These are phyloP conservation scores for Kalanchoe fedtschenkoi DNA, from an alignment of 164 flowering plant species.

Conservation along the genomic window DNA sequence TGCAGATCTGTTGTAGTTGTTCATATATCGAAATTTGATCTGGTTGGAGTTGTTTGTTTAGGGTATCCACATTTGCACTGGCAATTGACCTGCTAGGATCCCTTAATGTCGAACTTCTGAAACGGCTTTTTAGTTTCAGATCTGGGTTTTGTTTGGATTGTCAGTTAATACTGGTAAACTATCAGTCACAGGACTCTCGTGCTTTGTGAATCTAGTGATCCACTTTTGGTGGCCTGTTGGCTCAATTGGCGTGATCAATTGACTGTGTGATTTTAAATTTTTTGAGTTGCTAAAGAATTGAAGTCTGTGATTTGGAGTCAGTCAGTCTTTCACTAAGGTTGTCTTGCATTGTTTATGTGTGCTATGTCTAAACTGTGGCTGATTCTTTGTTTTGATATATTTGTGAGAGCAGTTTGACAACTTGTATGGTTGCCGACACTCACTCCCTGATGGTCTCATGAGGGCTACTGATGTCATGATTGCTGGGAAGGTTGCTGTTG, in stretches of 20 bases:
- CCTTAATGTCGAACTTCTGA: no score
- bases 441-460: conserved; percentile 75
- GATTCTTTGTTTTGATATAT: background rate
- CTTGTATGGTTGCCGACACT: conserved; percentile 80
- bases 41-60: no score
- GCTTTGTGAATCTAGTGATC: no score
- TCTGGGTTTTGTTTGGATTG: no score
- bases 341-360: background rate
- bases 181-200: no score
- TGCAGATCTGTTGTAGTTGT: background rate
- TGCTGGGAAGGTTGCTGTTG: conserved; percentile 62
- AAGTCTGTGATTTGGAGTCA: background rate
- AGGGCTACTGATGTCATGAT: conserved; percentile 80
- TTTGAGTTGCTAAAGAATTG: no score
- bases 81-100: no score
- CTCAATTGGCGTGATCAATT: no score
- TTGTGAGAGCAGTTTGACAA: conserved; percentile 47
- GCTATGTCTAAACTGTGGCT: background rate
- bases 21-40: background rate
- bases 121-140: no score
- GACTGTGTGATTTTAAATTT: background rate
- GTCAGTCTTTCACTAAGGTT: background rate
- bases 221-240: no score
- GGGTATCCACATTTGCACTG: no score
- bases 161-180: no score